phyloP scores from a whole-genome alignment of 805 yeast genomes.

The Myxozyma vanderwaltii region DNA sequence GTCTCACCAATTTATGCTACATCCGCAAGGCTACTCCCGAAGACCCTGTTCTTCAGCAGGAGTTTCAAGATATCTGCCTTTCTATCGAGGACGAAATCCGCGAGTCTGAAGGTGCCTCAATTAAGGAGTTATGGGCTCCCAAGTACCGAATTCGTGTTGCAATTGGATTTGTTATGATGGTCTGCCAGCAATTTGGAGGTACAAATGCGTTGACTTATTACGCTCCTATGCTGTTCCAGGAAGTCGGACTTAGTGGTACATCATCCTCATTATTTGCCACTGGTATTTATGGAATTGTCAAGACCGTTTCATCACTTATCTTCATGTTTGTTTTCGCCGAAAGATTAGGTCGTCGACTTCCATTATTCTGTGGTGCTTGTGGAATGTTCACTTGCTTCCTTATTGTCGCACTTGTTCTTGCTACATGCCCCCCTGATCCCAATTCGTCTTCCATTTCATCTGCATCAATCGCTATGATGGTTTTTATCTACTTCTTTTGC shows the following conservation, averaged over 20 bases:
- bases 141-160: constrained; percentile 20
- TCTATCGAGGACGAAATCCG: constrained; percentile 22
- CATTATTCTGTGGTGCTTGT: constrained; percentile 35
- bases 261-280: constrained; percentile 30
- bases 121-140: constrained; percentile 15
- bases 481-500: constrained; percentile 27
- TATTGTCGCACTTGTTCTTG: constrained; percentile 32
- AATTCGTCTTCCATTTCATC: constrained; percentile 11
- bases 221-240: constrained; percentile 49
- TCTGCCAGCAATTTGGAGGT: constrained; percentile 43
- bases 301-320: constrained; percentile 32
- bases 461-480: constrained; percentile 30
- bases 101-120: constrained; percentile 21
- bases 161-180: constrained; percentile 25
- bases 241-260: constrained; percentile 52
- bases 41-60: constrained; percentile 46
- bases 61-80: constrained; percentile 43
- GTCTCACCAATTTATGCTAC: constrained; percentile 49
- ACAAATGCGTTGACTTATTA: constrained; percentile 53
- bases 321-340: constrained; percentile 36
- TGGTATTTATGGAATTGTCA: constrained; percentile 33
- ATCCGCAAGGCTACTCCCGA: constrained; percentile 46
- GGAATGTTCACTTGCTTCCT: constrained; percentile 35
- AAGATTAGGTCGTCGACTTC: constrained; percentile 36
- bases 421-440: constrained; percentile 17